These are phyloP conservation scores for Trypanosoma conorhini DNA, from an alignment of 208 protist species.

Conservation along the genomic window DNA sequence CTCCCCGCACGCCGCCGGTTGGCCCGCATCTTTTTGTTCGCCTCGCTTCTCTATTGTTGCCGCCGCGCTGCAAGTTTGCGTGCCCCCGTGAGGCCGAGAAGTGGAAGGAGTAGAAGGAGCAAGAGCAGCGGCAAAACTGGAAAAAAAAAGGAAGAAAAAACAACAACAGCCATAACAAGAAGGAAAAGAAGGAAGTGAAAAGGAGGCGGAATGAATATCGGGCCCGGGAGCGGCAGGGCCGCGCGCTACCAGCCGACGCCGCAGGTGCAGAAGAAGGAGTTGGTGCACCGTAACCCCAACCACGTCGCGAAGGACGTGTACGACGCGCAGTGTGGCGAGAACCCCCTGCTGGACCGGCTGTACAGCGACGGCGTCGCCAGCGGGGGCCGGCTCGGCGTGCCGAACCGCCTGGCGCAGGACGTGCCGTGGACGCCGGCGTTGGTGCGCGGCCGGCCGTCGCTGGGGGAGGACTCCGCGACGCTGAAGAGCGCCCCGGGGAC, in stretches of 20 bases:
- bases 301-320: conserved; percentile 85
- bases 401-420: conserved; percentile 58
- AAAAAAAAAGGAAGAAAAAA: conserved; percentile 1
- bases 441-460: background rate
- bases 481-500: background rate
- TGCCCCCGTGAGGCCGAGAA: background rate
- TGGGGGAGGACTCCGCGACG: background rate
- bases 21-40: conserved; percentile 22
- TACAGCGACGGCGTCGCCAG: conserved; percentile 75
- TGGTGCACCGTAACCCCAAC: conserved; percentile 81
- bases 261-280: conserved; percentile 39
- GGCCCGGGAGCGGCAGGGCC: conserved; percentile 14
- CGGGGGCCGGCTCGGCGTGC: conserved; percentile 59
- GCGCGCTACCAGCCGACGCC: conserved; percentile 28
- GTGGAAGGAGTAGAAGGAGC: background rate
- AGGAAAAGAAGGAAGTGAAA: background rate
- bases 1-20: background rate
- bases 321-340: conserved; percentile 62
- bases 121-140: no score
- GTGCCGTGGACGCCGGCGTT: conserved; percentile 6
- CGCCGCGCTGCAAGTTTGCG: background rate
- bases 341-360: conserved; percentile 70
- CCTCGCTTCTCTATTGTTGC: background rate
- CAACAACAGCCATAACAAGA: background rate
- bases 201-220: conserved; percentile 21